Conservation (phyloP, 1,139 yeast species). For the Yamadazyma conglobata region DNA sequence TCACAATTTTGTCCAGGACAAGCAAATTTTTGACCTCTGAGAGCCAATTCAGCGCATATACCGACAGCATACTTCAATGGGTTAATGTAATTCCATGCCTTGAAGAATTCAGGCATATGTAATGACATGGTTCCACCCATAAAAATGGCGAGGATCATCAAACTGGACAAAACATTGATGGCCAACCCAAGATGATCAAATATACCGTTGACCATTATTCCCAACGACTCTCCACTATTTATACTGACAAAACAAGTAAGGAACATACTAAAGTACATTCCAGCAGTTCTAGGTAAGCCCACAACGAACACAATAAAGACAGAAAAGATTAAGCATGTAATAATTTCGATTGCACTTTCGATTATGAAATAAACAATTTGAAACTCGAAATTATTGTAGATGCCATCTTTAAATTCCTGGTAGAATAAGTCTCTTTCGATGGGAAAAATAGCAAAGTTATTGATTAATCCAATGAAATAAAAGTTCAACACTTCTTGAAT, state of each 20-base stretch:
- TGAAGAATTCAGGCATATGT: slow-evolving; percentile 64
- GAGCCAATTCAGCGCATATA: slow-evolving; percentile 40
- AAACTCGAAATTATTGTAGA: slow-evolving; percentile 67
- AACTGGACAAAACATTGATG: slow-evolving; percentile 61
- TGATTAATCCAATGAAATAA: slow-evolving; percentile 77
- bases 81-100: slow-evolving; percentile 66
- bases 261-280: slow-evolving; percentile 64
- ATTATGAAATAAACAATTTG: slow-evolving; percentile 60
- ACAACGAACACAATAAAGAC: slow-evolving; percentile 63
- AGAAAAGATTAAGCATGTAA: slow-evolving; percentile 58
- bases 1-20: slow-evolving; percentile 31
- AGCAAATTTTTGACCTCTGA: slow-evolving; percentile 28
- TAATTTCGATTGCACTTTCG: slow-evolving; percentile 71
- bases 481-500: slow-evolving; percentile 71
- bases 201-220: slow-evolving; percentile 72
- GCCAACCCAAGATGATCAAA: slow-evolving; percentile 79
- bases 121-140: slow-evolving; percentile 89
- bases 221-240: slow-evolving; percentile 80
- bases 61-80: slow-evolving; percentile 73
- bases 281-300: slow-evolving; percentile 69
- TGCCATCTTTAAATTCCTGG: slow-evolving; percentile 73
- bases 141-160: slow-evolving; percentile 65
- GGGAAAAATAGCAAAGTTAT: slow-evolving; percentile 74
- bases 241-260: slow-evolving; percentile 53
- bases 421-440: slow-evolving; percentile 70